phyloP scores from a whole-genome alignment of 106 monocot genomes.

The Dendrobium huoshanense region DNA sequence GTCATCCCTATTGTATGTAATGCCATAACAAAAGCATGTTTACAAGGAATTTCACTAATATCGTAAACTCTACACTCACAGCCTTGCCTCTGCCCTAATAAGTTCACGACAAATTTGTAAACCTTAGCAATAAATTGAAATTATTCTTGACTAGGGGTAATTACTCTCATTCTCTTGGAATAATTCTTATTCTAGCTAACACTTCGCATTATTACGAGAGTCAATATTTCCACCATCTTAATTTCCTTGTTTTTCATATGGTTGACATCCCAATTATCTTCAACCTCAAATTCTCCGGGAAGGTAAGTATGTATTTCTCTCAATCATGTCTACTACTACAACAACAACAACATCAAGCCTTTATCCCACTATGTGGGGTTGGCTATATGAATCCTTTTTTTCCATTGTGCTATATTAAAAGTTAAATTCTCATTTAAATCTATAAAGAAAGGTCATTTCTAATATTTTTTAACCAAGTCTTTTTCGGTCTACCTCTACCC shows the following conservation, averaged over 20 bases:
- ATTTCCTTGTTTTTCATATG: not conserved
- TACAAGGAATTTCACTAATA: not conserved
- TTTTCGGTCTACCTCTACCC: too few species aligned
- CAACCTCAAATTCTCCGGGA: not conserved
- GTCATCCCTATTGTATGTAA: not conserved
- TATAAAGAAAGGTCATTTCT: too few species aligned
- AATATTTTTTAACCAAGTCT: too few species aligned
- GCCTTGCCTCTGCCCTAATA: not conserved
- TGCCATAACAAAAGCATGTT: not conserved
- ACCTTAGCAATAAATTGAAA: not conserved
- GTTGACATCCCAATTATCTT: not conserved
- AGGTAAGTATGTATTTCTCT: not conserved
- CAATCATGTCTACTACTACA: not conserved
- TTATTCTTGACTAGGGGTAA: not conserved
- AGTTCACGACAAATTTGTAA: not conserved
- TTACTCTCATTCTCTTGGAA: not conserved
- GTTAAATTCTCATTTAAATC: too few species aligned
- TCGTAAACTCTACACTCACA: not conserved
- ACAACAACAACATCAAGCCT: too few species aligned
- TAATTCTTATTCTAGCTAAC: too few species aligned
- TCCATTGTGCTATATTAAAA: too few species aligned
- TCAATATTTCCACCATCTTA: not conserved
- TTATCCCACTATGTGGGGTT: too few species aligned
- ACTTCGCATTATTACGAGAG: too few species aligned
- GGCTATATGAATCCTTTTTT: too few species aligned